phyloP scores from a whole-genome alignment of 1,139 yeast genomes.

The Zygoascus hellenicus region DNA sequence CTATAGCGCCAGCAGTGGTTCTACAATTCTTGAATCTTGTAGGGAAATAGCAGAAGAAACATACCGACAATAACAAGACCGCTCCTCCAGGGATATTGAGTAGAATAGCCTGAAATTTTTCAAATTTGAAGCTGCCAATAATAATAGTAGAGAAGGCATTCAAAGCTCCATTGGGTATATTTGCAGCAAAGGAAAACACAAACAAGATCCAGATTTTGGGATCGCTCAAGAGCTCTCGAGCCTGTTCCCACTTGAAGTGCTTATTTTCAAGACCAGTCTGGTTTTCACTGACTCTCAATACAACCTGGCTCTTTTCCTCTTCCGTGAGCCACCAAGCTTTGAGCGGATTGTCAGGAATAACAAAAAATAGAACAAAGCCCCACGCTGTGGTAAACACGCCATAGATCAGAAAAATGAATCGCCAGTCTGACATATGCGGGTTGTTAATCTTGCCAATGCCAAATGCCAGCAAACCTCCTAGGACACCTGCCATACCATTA shows the following conservation, averaged over 20 bases:
- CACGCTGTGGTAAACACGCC: conserved; percentile 41
- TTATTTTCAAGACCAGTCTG: conserved; percentile 43
- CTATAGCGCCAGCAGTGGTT: conserved; percentile 38
- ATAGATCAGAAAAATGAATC: conserved; percentile 35
- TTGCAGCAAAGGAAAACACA: conserved; percentile 37
- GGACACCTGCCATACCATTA: conserved; percentile 68
- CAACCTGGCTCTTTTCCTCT: conserved; percentile 42
- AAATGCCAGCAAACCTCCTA: conserved; percentile 66
- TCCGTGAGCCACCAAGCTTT: conserved; percentile 36
- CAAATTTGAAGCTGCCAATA: conserved; percentile 40
- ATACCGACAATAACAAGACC: conserved; percentile 45
- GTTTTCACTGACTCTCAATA: conserved; percentile 40
- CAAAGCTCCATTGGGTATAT: conserved; percentile 41
- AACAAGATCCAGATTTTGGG: conserved; percentile 49
- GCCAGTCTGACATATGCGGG: conserved; percentile 32
- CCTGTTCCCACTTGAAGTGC: conserved; percentile 42
- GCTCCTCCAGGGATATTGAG: conserved; percentile 43
- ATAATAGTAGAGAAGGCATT: conserved; percentile 43
- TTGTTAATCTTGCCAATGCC: conserved; percentile 38
- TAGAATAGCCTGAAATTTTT: conserved; percentile 43
- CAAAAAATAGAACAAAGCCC: conserved; percentile 30
- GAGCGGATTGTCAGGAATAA: conserved; percentile 44
- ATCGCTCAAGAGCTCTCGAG: conserved; percentile 42
- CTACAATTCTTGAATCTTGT: conserved; percentile 20
- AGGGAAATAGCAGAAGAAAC: conserved; percentile 34